Evolutionary conservation across 2,329 filamentous ascomycete genomes (phyloP).

Genomic region (Chaetomiaceae sp.): DNA sequence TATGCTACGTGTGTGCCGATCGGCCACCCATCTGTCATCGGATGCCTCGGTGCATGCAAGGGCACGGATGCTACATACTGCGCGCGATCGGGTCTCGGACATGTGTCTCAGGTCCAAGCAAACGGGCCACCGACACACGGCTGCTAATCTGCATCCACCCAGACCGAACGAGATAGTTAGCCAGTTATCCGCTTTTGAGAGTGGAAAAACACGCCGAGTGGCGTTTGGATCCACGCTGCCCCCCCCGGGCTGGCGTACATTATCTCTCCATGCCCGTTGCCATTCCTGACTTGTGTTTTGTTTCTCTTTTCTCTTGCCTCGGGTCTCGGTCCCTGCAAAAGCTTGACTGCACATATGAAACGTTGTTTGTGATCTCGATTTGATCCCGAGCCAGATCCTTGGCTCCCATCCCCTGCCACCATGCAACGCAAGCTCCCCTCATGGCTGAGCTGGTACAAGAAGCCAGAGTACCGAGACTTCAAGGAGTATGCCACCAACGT

Average conservation of each 20-base stretch:
- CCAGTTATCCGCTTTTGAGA: background rate
- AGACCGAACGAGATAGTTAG: background rate
- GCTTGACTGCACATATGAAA: background rate
- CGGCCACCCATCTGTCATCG: background rate
- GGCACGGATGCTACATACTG: slow-evolving; percentile 5
- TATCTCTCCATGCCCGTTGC: background rate
- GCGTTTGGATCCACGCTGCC: background rate
- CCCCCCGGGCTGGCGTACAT: background rate
- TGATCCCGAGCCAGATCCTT: background rate
- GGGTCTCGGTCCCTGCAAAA: background rate
- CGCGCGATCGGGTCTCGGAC: slow-evolving; percentile 1
- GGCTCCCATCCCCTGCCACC: slow-evolving; percentile 3
- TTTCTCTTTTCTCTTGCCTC: background rate
- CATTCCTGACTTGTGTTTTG: too few relatives aligned
- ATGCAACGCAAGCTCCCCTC: slow-evolving; percentile 29
- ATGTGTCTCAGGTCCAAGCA: slow-evolving; percentile 6
- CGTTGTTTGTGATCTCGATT: background rate
- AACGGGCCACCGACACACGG: background rate
- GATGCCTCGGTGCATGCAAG: background rate
- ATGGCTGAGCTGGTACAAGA: slow-evolving; percentile 48
- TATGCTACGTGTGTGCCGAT: too few relatives aligned
- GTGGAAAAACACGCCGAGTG: background rate
- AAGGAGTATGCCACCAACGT: slow-evolving; percentile 40
- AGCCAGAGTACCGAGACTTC: slow-evolving; percentile 46
- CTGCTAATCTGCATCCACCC: background rate